These are phyloP conservation scores for Pharnaceum exiguum DNA, from an alignment of 148 eudicot species.

Conservation along the genomic window DNA sequence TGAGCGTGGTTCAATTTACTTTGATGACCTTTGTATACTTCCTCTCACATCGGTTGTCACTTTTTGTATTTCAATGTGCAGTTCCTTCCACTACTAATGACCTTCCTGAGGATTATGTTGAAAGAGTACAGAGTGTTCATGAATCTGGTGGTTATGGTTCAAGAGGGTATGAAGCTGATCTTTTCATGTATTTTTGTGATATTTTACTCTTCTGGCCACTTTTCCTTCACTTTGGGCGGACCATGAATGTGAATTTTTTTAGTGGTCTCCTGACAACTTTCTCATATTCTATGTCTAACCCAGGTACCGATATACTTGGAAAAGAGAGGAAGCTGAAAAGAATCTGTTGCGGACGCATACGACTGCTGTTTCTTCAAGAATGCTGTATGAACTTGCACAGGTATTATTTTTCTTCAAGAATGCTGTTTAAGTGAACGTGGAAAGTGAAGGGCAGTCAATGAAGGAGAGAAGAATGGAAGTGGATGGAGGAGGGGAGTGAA, in stretches of 20 bases:
- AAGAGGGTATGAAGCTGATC: constrained; percentile 60
- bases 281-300: background rate
- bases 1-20: no score
- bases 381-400: constrained; percentile 89
- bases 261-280: background rate
- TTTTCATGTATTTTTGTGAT: background rate
- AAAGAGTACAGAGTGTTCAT: constrained; percentile 73
- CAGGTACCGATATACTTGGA: constrained; percentile 95
- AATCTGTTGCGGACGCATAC: constrained; percentile 95
- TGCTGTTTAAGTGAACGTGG: no score
- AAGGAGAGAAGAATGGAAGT: no score
- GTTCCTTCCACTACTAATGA: constrained; percentile 73
- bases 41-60: background rate
- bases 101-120: constrained; percentile 94
- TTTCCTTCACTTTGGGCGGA: background rate
- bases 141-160: constrained; percentile 93
- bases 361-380: constrained; percentile 96
- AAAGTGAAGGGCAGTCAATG: no score
- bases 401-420: no score
- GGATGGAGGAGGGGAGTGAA: no score
- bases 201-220: background rate
- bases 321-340: constrained; percentile 86
- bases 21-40: background rate
- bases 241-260: background rate
- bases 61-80: constrained; percentile 19